Evolutionary conservation across 768 basidiomycete species (phyloP).

Genomic region (Pleurotus platypus): DNA sequence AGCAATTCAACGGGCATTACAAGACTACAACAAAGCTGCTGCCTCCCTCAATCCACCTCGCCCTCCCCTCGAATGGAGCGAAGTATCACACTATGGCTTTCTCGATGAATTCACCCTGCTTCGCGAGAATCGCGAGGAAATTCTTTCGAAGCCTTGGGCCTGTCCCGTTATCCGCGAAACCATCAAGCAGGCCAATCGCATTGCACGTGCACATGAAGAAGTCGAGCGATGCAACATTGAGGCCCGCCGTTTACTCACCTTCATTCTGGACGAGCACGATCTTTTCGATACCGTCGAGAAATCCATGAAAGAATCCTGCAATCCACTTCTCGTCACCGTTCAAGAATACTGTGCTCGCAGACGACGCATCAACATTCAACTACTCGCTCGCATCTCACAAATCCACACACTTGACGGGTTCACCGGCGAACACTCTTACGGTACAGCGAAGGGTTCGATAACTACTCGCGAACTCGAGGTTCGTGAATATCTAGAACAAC

Average conservation of each 20-base stretch:
- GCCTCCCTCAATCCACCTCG: constrained; percentile 14
- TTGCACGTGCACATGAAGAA: constrained; percentile 18
- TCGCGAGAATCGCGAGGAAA: constrained; percentile 17
- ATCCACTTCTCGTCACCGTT: not conserved
- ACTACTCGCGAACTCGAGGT: too few relatives aligned
- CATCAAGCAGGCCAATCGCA: constrained; percentile 17
- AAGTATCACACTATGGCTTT: constrained; percentile 13
- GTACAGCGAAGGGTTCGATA: not conserved
- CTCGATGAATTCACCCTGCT: constrained; percentile 25
- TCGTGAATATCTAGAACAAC: too few relatives aligned
- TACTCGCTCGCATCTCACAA: constrained; percentile 1
- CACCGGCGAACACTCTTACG: not conserved
- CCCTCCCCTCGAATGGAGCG: constrained; percentile 13
- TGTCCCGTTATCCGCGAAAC: constrained; percentile 16
- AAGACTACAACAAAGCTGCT: constrained; percentile 21
- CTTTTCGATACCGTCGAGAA: not conserved
- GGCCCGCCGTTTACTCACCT: constrained; percentile 14
- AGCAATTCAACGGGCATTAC: constrained; percentile 23
- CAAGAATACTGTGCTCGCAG: constrained; percentile 1
- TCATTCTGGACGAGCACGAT: constrained; percentile 4
- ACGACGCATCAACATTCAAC: not conserved
- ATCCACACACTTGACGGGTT: constrained; percentile 4
- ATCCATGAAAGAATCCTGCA: not conserved
- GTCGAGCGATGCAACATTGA: constrained; percentile 17
- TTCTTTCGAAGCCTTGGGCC: constrained; percentile 22